Conservation (phyloP, 1,139 yeast species). For the Blastobotrys persicus region DNA sequence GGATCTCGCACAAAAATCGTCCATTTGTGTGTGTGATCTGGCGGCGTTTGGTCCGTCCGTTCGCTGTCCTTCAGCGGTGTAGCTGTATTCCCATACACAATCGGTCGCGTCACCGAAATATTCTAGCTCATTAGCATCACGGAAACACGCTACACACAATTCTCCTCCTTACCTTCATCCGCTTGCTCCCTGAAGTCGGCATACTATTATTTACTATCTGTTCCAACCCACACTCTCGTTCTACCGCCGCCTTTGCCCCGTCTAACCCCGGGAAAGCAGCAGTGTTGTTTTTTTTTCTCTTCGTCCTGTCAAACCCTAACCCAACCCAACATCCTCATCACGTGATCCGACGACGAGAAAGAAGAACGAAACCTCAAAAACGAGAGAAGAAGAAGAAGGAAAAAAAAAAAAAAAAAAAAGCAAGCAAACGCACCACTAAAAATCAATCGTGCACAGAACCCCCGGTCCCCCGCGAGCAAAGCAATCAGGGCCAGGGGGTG, state of each 20-base stretch:
- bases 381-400: no score
- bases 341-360: no score
- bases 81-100: conserved; percentile 85
- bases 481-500: no score
- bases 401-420: no score
- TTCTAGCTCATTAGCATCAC: conserved; percentile 42
- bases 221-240: neutral
- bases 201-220: neutral
- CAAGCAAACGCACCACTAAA: no score
- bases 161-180: conserved; percentile 9
- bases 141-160: neutral
- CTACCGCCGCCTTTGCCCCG: neutral
- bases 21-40: conserved; percentile 95
- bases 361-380: no score
- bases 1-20: conserved; percentile 89
- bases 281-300: neutral
- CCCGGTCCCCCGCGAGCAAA: no score
- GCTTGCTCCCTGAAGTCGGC: conserved; percentile 8
- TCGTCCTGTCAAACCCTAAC: neutral
- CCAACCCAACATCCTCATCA: neutral
- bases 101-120: conserved; percentile 78
- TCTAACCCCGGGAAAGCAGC: no score
- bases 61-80: conserved; percentile 60
- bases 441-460: no score
- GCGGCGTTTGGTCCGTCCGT: conserved; percentile 60